Conservation (phyloP, 805 yeast species). For the Kodamaea neixiangensis region DNA sequence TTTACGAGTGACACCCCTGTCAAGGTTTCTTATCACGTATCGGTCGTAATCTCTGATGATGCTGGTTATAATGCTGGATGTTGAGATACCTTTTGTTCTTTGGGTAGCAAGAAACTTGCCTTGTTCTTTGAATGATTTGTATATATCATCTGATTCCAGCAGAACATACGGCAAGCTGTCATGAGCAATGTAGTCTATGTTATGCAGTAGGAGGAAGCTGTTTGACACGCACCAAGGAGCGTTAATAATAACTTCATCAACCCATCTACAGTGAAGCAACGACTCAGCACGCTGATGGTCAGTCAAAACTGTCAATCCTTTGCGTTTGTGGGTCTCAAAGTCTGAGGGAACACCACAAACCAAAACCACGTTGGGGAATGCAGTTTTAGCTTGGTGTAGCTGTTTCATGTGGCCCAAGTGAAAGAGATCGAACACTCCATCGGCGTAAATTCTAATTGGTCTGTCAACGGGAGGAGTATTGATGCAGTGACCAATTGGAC, state of each 20-base stretch:
- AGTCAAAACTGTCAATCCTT: constrained; percentile 39
- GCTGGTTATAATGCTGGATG: constrained; percentile 92
- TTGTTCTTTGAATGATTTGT: constrained; percentile 82
- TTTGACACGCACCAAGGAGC: constrained; percentile 96
- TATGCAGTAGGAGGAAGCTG: constrained; percentile 53
- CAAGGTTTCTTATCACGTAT: not conserved
- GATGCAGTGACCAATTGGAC: not conserved
- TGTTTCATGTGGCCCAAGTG: constrained; percentile 98
- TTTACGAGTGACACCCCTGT: not conserved
- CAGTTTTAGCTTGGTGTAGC: constrained; percentile 92
- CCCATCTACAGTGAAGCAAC: constrained; percentile 91
- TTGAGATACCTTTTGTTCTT: constrained; percentile 93
- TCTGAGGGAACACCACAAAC: constrained; percentile 94
- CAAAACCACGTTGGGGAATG: constrained; percentile 77
- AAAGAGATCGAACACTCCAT: constrained; percentile 96
- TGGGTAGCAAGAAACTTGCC: constrained; percentile 94
- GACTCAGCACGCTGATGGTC: constrained; percentile 90
- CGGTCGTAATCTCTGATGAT: constrained; percentile 55
- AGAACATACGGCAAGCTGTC: constrained; percentile 29
- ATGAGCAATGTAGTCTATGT: not conserved
- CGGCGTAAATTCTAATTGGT: constrained; percentile 93
- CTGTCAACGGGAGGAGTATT: constrained; percentile 45
- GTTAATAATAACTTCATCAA: constrained; percentile 89
- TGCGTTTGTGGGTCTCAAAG: constrained; percentile 15
- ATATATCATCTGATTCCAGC: constrained; percentile 85